These are phyloP conservation scores for Ceratobasidium theobromae DNA, from an alignment of 1,284 basidiomycete species.

Conservation along the genomic window DNA sequence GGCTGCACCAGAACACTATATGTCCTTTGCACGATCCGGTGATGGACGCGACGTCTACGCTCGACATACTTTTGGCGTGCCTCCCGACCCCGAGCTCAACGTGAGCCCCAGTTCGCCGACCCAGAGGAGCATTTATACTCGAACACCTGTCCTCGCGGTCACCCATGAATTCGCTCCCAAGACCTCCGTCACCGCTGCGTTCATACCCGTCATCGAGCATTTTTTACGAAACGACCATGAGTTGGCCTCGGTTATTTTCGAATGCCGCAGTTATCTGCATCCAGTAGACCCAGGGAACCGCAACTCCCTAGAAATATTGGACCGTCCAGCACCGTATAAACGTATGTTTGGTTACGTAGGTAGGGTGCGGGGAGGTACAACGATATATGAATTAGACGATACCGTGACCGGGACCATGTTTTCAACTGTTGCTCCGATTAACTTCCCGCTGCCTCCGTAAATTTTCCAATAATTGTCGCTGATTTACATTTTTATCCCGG, in stretches of 20 bases:
- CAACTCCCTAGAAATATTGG: conserved; percentile 7
- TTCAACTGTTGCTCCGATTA: conserved; percentile 10
- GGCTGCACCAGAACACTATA: conserved; percentile 10
- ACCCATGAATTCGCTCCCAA: conserved; percentile 18
- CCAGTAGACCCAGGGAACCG: neutral
- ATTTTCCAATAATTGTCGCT: neutral
- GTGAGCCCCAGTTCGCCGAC: conserved; percentile 11
- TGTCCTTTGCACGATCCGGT: conserved; percentile 17
- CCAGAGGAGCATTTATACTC: conserved; percentile 7
- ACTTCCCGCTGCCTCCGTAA: conserved; percentile 16
- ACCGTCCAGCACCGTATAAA: conserved; percentile 21
- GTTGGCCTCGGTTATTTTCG: conserved; percentile 23
- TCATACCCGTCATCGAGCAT: conserved; percentile 19
- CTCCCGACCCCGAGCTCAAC: conserved; percentile 17
- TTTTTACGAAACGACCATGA: conserved; percentile 26
- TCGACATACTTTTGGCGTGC: conserved; percentile 12
- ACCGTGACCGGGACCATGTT: conserved; percentile 29
- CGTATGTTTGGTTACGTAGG: conserved; percentile 28
- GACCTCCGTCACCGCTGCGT: neutral
- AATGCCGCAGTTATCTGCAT: conserved; percentile 26
- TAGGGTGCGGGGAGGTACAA: conserved; percentile 9
- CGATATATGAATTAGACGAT: conserved; percentile 23
- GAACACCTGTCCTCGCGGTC: conserved; percentile 9
- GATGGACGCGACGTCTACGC: conserved; percentile 19
- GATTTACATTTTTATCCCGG: neutral